Percentiles rank a stretch among this genome's conserved stretches.
Evolutionary conservation across 2,329 filamentous ascomycete species (phyloP).

Genomic region (Macrophomina phaseolina): DNA sequence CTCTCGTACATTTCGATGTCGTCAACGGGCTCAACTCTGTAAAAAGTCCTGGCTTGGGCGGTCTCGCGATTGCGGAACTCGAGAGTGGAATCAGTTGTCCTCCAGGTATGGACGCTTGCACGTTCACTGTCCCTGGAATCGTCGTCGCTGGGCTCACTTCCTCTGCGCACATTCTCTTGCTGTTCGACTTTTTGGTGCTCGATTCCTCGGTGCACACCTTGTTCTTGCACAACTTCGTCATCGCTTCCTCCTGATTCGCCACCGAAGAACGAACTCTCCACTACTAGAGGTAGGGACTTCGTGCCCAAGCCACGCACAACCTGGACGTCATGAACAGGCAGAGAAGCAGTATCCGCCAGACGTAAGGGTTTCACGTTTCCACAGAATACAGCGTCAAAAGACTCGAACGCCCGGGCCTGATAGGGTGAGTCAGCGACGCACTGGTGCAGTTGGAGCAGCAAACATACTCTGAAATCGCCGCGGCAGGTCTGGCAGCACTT

Average conservation of each 20-base stretch:
- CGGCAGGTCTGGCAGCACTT: conserved; percentile 58
- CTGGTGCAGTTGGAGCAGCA: not conserved
- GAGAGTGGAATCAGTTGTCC: conserved; percentile 18
- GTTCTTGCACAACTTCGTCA: not conserved
- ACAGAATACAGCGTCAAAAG: conserved; percentile 51
- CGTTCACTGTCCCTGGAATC: too few relatives aligned
- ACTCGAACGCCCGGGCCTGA: conserved; percentile 53
- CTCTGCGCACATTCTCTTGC: not conserved
- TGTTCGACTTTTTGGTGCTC: not conserved
- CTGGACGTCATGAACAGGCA: conserved; percentile 45
- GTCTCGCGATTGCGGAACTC: conserved; percentile 9
- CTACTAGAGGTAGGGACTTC: conserved; percentile 22
- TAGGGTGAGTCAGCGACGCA: not conserved
- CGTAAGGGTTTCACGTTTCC: conserved; percentile 44
- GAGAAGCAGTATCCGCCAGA: conserved; percentile 35
- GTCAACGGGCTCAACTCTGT: conserved; percentile 11
- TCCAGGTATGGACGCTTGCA: conserved; percentile 14
- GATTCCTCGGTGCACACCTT: not conserved
- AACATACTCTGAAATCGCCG: conserved; percentile 47
- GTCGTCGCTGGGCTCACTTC: conserved; percentile 12
- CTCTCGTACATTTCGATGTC: conserved; percentile 14
- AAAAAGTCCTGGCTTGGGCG: conserved; percentile 20
- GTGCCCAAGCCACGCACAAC: conserved; percentile 45
- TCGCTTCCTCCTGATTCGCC: conserved; percentile 7
- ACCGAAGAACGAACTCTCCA: conserved; percentile 7